These are phyloP conservation scores for Xylaria cubensis DNA, from an alignment of 495 filamentous ascomycete genomes.

Conservation along the genomic window DNA sequence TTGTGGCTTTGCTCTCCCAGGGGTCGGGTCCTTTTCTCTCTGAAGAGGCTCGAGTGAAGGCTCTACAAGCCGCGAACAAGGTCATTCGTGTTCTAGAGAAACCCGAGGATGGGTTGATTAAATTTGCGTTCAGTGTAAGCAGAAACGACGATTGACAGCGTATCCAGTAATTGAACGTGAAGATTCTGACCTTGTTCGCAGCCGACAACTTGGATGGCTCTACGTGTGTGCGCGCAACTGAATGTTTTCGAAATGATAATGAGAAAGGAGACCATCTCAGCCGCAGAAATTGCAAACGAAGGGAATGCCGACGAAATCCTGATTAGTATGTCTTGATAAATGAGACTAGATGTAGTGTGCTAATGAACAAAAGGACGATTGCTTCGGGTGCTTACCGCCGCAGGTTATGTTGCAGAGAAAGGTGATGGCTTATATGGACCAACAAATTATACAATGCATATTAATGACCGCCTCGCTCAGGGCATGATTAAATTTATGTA, in stretches of 20 bases:
- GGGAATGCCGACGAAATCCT: conserved; percentile 21
- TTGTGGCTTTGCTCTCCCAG: conserved; percentile 15
- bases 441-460: conserved; percentile 26
- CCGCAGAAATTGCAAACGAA: conserved; percentile 17
- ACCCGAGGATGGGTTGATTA: conserved; percentile 26
- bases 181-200: conserved; percentile 2
- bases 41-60: conserved; percentile 22
- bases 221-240: conserved; percentile 22
- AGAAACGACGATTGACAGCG: not conserved
- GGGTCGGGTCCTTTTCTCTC: conserved; percentile 15
- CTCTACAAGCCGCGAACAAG: conserved; percentile 15
- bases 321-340: conserved; percentile 15
- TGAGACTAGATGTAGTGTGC: not conserved
- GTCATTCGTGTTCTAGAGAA: conserved; percentile 20
- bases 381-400: conserved; percentile 27
- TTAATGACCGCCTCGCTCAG: conserved; percentile 13
- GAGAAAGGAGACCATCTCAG: conserved; percentile 13
- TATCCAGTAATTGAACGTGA: not conserved
- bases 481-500: not conserved
- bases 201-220: conserved; percentile 21
- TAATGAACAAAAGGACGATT: conserved; percentile 21
- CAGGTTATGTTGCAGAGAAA: conserved; percentile 25
- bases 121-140: conserved; percentile 26
- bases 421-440: conserved; percentile 24
- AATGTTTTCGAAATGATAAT: conserved; percentile 23